These are phyloP conservation scores for Alternaria brassicicola DNA, from an alignment of 2,329 filamentous ascomycete genomes.

Conservation along the genomic window DNA sequence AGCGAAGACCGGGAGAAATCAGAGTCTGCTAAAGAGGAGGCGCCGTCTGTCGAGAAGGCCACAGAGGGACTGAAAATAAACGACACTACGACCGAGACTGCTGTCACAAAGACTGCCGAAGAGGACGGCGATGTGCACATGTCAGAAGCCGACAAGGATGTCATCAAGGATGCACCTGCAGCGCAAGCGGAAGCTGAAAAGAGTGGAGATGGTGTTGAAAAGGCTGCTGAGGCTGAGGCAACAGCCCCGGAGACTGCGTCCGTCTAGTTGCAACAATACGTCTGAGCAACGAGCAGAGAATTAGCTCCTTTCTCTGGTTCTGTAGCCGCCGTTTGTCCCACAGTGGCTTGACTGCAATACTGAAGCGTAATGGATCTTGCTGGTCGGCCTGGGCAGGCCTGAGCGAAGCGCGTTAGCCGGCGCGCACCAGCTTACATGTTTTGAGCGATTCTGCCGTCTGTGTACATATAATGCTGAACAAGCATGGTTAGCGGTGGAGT, in stretches of 20 bases:
- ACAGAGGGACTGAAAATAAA: conserved; percentile 30
- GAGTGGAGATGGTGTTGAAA: conserved; percentile 15
- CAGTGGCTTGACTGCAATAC: not conserved
- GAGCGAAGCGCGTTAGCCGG: not conserved
- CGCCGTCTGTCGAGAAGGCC: conserved; percentile 46
- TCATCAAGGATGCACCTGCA: conserved; percentile 23
- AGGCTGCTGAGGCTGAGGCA: conserved; percentile 17
- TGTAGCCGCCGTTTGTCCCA: not conserved
- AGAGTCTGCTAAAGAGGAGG: conserved; percentile 36
- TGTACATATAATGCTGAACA: conserved; percentile 22
- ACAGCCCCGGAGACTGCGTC: conserved; percentile 6
- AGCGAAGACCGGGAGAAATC: conserved; percentile 48
- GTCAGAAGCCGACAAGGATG: conserved; percentile 31
- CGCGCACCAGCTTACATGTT: not conserved
- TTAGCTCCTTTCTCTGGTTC: not conserved
- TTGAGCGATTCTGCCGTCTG: not conserved
- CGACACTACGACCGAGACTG: conserved; percentile 28
- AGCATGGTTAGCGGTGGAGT: conserved; percentile 11
- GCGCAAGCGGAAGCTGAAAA: conserved; percentile 22
- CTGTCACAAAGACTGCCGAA: conserved; percentile 28
- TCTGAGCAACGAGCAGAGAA: conserved; percentile 1
- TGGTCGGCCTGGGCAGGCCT: not conserved
- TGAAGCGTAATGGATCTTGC: not conserved
- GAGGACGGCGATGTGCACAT: conserved; percentile 36
- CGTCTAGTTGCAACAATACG: not conserved